Base-by-base conservation (phyloP, 352 stramenopile genomes). In the Pythium volutum region DNA sequence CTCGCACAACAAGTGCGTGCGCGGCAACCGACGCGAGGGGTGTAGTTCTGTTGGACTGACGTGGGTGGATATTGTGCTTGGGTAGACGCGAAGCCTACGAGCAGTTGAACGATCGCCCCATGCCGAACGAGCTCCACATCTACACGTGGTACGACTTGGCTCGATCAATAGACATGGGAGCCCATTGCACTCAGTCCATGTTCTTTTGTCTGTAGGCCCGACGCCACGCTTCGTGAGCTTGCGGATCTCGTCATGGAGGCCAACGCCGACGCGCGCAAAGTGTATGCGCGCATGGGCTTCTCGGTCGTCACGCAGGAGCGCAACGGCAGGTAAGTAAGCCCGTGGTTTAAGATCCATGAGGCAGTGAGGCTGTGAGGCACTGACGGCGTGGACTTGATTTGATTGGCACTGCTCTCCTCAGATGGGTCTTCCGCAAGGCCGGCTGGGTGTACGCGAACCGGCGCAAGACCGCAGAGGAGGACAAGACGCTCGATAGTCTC, bases 201-300 rank as follows among this genome's bases (percentile, higher is more conserved):
- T 18, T 45, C 15, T 27, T n/a, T n/a, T 27, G 22, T 41, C 14
- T 1, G 45, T 55, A 88, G 79, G 81, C 74, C 76, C 7, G 81
- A 91, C 55, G 79, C 79, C 11, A 91, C 81, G 31, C 67, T 91
- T 53, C 72, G 81, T 16, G 81, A 91, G 54, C 80, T 89, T 18
- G 76, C 77, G 3, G 81, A 88, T 48, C 66, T 91, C n/a, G 70
- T 89, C 23, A 79, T 88, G 56, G 79, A 89, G 52, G 75, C 76
- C 16, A 88, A 84, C 45, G 25, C 69, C 0, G 77, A 89, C 20
- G 76, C 79, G 9, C 73, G 71, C 47, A 82, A 84, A 58, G 58
- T 74, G 38, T 81, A 72, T 25, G 71, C 69, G 42, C 81, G 81
- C 10, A 71, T 91, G 52, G 83, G 74, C 38, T 79, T 89, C 27